Evolutionary conservation across 192 early-diverging fungal genomes (phyloP).

Genomic region (Piromyces sp.): DNA sequence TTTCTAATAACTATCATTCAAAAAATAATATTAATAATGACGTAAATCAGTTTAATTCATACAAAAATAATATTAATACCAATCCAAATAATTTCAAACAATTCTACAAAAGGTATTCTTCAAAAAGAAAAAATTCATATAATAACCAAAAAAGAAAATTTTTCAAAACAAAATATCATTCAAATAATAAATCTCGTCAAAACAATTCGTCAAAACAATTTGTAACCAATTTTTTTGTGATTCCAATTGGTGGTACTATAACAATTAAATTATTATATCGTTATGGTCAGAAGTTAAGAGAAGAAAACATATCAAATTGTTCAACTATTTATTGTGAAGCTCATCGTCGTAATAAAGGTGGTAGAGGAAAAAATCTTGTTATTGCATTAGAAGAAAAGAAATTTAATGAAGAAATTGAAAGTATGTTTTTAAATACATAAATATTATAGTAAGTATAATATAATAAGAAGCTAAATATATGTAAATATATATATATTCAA

Average conservation of each 20-base stretch:
- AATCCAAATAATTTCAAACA: not conserved
- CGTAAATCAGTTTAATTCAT: not conserved
- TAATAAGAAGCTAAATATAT: too few relatives aligned
- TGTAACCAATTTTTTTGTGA: not conserved
- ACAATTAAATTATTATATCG: not conserved
- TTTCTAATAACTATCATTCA: not conserved
- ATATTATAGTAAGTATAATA: too few relatives aligned
- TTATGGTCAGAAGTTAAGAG: not conserved
- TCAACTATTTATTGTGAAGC: not conserved
- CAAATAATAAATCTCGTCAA: not conserved
- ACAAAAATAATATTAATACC: not conserved
- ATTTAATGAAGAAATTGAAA: not conserved
- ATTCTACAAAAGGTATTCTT: not conserved
- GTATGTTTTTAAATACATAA: not conserved
- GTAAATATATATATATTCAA: too few relatives aligned
- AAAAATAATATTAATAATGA: not conserved
- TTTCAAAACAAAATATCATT: not conserved
- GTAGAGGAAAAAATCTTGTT: not conserved
- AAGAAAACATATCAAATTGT: not conserved
- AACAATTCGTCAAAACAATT: not conserved
- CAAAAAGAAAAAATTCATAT: not conserved
- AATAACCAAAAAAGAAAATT: not conserved
- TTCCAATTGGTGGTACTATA: not conserved
- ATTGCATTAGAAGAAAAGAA: not conserved
- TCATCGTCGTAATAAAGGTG: not conserved